phyloP scores from a whole-genome alignment of 2,329 filamentous ascomycete species.

The Colletotrichum aenigma region DNA sequence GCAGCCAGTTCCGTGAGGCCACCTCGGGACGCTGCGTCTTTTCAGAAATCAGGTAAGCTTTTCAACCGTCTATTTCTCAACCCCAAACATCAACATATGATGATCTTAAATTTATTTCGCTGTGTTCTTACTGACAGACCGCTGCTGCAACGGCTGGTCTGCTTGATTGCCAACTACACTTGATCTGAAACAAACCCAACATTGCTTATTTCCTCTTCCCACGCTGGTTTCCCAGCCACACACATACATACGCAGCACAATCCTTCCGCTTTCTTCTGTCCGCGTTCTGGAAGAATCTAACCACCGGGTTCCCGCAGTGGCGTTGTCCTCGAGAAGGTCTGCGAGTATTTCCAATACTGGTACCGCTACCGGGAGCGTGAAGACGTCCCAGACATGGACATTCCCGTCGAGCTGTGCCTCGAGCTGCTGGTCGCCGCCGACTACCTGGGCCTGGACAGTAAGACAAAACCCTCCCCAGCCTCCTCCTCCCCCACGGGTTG shows the following conservation, averaged over 20 bases:
- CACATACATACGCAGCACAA: not conserved
- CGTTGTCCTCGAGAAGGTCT: conserved; percentile 78
- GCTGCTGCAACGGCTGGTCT: conserved; percentile 40
- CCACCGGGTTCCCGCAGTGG: conserved; percentile 53
- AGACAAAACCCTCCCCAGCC: conserved; percentile 25
- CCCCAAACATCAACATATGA: not conserved
- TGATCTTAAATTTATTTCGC: conserved; percentile 33
- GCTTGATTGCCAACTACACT: conserved; percentile 64
- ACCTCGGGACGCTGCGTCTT: conserved; percentile 68
- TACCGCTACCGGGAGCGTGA: conserved; percentile 73
- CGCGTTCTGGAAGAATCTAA: conserved; percentile 14
- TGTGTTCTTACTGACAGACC: conserved; percentile 55
- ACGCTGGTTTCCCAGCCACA: not conserved
- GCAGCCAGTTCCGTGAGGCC: conserved; percentile 71
- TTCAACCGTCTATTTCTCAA: no score
- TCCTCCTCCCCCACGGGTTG: not conserved
- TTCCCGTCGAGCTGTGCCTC: conserved; percentile 78
- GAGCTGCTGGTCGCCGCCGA: conserved; percentile 80
- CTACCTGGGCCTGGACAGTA: conserved; percentile 73
- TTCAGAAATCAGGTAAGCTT: conserved; percentile 73
- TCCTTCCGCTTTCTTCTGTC: not conserved
- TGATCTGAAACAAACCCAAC: conserved; percentile 58
- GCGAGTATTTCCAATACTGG: conserved; percentile 85
- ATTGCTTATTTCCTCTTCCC: conserved; percentile 1
- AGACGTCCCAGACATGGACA: conserved; percentile 81